A percentile compares a stretch with the other conserved stretches of the same genome.
phyloP scores from a whole-genome alignment of 768 basidiomycete genomes.

The Tylopilus intermedius region DNA sequence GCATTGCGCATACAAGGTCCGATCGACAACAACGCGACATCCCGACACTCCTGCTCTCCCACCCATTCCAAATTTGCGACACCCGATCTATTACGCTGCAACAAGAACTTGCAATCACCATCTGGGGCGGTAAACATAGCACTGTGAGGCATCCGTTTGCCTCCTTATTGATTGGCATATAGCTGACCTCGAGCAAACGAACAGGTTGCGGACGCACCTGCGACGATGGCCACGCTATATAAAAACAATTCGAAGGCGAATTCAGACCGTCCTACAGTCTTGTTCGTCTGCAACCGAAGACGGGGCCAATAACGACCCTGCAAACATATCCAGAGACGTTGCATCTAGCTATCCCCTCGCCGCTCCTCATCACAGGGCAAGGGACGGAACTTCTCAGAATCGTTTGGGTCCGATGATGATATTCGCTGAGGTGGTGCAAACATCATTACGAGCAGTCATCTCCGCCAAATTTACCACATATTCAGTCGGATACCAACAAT shows the following conservation, averaged over 20 bases:
- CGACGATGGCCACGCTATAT: conserved; percentile 63
- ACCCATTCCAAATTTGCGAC: conserved; percentile 64
- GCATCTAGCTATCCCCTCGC: too few species aligned
- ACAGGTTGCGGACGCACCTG: conserved; percentile 66
- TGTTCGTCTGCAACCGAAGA: not conserved
- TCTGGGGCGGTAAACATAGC: too few species aligned
- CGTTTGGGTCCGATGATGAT: too few species aligned
- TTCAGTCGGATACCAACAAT: not conserved
- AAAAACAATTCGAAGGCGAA: conserved; percentile 70
- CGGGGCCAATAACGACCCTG: not conserved
- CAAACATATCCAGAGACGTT: not conserved
- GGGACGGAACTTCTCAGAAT: too few species aligned
- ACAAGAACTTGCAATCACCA: too few species aligned
- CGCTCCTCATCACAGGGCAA: too few species aligned
- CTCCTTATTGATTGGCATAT: not conserved
- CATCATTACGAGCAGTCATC: too few species aligned
- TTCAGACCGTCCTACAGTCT: conserved; percentile 5
- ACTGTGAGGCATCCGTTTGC: too few species aligned
- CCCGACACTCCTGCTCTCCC: conserved; percentile 63
- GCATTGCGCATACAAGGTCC: not conserved
- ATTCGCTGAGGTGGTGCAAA: too few species aligned
- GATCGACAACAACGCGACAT: not conserved
- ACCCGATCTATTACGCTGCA: conserved; percentile 50
- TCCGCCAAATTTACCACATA: too few species aligned
- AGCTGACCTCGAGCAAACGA: not conserved